phyloP scores from a whole-genome alignment of 2,329 filamentous ascomycete species.

The Sporothrix luriei region DNA sequence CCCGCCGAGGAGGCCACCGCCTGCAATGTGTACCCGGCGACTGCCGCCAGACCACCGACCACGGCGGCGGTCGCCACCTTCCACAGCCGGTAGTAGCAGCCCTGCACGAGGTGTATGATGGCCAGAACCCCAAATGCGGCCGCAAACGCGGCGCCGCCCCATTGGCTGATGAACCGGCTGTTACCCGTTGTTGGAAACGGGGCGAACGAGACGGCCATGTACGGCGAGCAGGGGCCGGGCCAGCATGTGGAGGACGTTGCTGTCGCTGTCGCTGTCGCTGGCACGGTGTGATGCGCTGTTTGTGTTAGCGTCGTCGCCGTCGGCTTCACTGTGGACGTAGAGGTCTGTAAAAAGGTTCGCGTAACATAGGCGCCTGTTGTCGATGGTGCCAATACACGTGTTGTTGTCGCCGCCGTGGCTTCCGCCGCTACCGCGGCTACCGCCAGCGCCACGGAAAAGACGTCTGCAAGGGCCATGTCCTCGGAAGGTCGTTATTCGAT shows the following conservation, averaged over 20 bases:
- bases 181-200: neutral
- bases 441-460: conserved; percentile 4
- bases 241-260: neutral
- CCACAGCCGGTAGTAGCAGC: conserved; percentile 18
- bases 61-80: neutral
- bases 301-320: neutral
- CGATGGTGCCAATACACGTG: neutral
- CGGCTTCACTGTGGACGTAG: neutral
- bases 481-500: neutral
- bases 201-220: conserved; percentile 13
- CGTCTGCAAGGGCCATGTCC: conserved; percentile 6
- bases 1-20: neutral
- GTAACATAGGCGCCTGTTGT: neutral
- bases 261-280: neutral
- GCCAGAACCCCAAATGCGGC: neutral
- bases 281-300: neutral
- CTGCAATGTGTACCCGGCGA: neutral
- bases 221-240: conserved; percentile 4
- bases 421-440: conserved; percentile 1
- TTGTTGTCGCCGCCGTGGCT: neutral
- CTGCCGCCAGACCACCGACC: neutral
- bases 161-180: neutral
- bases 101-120: conserved; percentile 5
- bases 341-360: neutral
- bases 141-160: conserved; percentile 23